phyloP scores from a whole-genome alignment of 768 basidiomycete genomes.

The Boletellus sp. region DNA sequence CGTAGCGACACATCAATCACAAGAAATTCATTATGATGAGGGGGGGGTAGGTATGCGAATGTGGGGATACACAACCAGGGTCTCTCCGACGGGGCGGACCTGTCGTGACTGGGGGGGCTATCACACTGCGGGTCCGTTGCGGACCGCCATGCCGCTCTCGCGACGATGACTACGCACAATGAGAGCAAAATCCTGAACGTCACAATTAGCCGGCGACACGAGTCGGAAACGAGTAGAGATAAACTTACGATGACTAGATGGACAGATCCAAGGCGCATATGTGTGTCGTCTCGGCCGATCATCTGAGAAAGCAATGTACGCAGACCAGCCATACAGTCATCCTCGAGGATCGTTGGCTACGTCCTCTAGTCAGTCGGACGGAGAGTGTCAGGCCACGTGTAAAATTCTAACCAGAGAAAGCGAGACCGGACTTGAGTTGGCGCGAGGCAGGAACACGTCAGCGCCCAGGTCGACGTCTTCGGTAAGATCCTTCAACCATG shows the following conservation, averaged over 20 bases:
- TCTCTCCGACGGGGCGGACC: neutral
- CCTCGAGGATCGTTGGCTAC: conserved; percentile 14
- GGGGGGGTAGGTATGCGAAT: conserved; percentile 4
- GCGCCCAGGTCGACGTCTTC: conserved; percentile 9
- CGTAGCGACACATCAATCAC: conserved; percentile 2
- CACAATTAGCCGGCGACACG: conserved; percentile 1
- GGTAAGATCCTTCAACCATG: conserved; percentile 10
- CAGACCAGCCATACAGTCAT: conserved; percentile 17
- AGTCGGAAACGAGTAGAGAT: neutral
- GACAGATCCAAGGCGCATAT: conserved; percentile 11
- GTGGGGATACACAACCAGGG: conserved; percentile 6
- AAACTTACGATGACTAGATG: conserved; percentile 21
- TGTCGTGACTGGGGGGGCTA: neutral
- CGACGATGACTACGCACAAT: conserved; percentile 13
- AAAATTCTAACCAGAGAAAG: conserved; percentile 14
- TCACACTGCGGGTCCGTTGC: neutral
- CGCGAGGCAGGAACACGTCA: neutral
- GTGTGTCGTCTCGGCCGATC: conserved; percentile 12
- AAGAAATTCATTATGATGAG: conserved; percentile 11
- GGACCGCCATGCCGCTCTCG: neutral
- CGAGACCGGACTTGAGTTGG: conserved; percentile 1
- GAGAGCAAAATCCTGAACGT: conserved; percentile 22
- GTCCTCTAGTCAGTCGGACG: conserved; percentile 4
- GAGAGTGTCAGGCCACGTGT: neutral
- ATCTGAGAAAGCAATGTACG: conserved; percentile 21